phyloP scores from a whole-genome alignment of 176 grass and related monocot genomes.

The Musa acuminata region DNA sequence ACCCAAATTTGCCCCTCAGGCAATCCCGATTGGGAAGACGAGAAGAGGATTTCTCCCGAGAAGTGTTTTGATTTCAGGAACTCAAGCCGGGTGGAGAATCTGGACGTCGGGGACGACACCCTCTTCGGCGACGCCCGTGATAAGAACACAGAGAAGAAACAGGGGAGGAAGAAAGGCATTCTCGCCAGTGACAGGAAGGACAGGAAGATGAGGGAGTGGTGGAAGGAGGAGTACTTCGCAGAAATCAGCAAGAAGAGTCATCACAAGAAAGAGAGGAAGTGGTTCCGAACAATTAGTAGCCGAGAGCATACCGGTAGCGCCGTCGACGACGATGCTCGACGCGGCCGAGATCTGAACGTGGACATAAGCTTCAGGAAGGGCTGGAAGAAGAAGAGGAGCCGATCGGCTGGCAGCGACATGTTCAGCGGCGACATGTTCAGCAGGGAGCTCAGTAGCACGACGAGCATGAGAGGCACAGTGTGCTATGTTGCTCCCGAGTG shows the following conservation, averaged over 20 bases:
- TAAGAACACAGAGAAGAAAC: conserved; percentile 30
- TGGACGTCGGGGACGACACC: conserved; percentile 3
- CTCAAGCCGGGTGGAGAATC: background rate
- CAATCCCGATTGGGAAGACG: conserved; percentile 41
- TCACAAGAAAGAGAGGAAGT: conserved; percentile 28
- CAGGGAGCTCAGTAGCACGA: conserved; percentile 57
- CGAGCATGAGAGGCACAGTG: conserved; percentile 77
- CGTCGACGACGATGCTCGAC: background rate
- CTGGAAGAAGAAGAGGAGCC: conserved; percentile 43
- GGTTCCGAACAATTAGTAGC: conserved; percentile 40
- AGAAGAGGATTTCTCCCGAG: background rate
- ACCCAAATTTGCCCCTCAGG: conserved; percentile 44
- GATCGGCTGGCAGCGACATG: conserved; percentile 40
- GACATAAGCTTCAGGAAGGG: conserved; percentile 32
- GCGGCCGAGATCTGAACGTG: conserved; percentile 6
- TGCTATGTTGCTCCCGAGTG: conserved; percentile 67
- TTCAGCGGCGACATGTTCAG: conserved; percentile 57
- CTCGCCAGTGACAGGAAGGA: conserved; percentile 25
- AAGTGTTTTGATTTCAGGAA: background rate
- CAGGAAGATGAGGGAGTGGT: conserved; percentile 64
- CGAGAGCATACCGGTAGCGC: background rate
- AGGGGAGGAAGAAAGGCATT: conserved; percentile 2
- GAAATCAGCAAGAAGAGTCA: conserved; percentile 59
- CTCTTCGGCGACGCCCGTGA: conserved; percentile 8
- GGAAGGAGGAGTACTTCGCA: conserved; percentile 79